These are phyloP conservation scores for Trametes elegans DNA, from an alignment of 768 basidiomycete genomes.

Conservation along the genomic window DNA sequence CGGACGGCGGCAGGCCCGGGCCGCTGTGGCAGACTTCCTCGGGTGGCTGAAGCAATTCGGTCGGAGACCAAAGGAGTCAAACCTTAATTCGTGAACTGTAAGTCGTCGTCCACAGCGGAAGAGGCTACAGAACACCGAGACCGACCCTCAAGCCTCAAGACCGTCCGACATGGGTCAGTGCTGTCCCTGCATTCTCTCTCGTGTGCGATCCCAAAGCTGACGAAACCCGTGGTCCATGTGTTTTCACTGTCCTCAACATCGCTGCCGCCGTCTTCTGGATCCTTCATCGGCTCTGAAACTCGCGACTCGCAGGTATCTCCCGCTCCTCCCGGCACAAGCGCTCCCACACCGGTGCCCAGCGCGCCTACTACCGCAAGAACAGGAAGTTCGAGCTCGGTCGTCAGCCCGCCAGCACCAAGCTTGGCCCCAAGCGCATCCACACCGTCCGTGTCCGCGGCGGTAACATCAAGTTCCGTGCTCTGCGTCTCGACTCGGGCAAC, in stretches of 20 bases:
- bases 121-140: conserved; percentile 40
- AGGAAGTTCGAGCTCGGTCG: conserved; percentile 99
- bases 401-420: conserved; percentile 95
- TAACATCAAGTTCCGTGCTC: conserved; percentile 91
- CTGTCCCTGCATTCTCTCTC: conserved; percentile 28
- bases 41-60: conserved; percentile 15
- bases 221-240: conserved; percentile 8
- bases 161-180: conserved; percentile 73
- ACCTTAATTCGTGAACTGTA: conserved; percentile 39
- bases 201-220: conserved; percentile 4
- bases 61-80: conserved; percentile 34
- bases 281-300: neutral
- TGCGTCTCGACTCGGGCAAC: conserved; percentile 96
- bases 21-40: no score
- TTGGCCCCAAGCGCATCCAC: conserved; percentile 94
- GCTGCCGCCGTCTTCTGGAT: neutral
- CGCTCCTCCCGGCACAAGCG: conserved; percentile 97
- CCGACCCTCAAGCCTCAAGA: conserved; percentile 65
- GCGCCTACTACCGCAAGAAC: conserved; percentile 99
- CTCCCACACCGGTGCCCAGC: conserved; percentile 87
- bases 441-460: conserved; percentile 94
- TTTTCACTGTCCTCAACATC: neutral
- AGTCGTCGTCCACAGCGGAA: conserved; percentile 52
- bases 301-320: conserved; percentile 80
- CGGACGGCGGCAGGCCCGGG: no score